A percentile compares a stretch with the other conserved stretches of the same genome.
phyloP scores from a whole-genome alignment of 1,139 yeast species.

The Kodamaea ohmeri region DNA sequence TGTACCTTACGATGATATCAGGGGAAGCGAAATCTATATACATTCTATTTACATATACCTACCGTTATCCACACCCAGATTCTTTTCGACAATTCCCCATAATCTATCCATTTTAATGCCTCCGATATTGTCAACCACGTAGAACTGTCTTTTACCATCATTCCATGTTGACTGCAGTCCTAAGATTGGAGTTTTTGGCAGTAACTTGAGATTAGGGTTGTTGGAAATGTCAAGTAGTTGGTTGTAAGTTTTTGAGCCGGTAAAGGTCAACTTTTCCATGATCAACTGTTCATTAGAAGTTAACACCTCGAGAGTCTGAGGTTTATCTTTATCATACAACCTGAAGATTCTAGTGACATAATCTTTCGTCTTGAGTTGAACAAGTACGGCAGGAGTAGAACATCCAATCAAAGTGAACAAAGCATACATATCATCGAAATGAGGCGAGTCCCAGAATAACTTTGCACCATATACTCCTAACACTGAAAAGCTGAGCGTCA shows the following conservation, averaged over 20 bases:
- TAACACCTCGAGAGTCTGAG: constrained; percentile 65
- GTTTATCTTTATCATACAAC: constrained; percentile 58
- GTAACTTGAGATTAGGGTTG: constrained; percentile 38
- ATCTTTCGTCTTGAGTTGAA: constrained; percentile 58
- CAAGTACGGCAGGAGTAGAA: constrained; percentile 47
- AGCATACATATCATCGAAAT: constrained; percentile 56
- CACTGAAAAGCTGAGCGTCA: constrained; percentile 53
- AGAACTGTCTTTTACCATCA: constrained; percentile 44
- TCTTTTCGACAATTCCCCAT: constrained; percentile 75
- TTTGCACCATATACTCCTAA: constrained; percentile 56
- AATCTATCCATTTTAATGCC: constrained; percentile 81
- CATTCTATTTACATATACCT: constrained; percentile 29
- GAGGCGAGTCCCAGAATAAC: constrained; percentile 52
- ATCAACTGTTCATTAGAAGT: constrained; percentile 60
- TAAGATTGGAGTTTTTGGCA: constrained; percentile 26
- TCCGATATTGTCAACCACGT: constrained; percentile 71
- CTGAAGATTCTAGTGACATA: constrained; percentile 74
- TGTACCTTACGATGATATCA: no score
- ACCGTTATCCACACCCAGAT: constrained; percentile 67
- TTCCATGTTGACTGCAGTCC: constrained; percentile 65
- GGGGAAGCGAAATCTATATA: no score
- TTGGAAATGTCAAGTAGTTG: constrained; percentile 52
- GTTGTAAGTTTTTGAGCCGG: constrained; percentile 67
- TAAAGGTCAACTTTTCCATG: constrained; percentile 63
- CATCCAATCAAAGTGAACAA: constrained; percentile 38